Evolutionary conservation across 2,329 filamentous ascomycete species (phyloP).

Genomic region (Fusarium torreyae): DNA sequence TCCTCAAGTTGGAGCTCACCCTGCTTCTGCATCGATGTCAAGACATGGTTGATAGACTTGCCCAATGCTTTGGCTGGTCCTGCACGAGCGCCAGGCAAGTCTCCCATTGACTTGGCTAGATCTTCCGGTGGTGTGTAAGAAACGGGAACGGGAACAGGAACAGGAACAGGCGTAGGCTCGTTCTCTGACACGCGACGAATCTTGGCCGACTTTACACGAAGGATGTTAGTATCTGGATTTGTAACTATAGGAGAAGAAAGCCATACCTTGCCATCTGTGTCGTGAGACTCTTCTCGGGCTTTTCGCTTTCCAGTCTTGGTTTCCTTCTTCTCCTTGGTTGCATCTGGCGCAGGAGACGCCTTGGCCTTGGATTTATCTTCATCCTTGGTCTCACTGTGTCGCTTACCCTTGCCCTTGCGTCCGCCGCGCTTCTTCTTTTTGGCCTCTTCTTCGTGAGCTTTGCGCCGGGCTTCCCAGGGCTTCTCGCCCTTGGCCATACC

Average conservation of each 20-base stretch:
- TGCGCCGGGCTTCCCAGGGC: constrained; percentile 84
- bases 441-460: constrained; percentile 74
- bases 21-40: constrained; percentile 77
- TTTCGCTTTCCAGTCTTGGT: constrained; percentile 70
- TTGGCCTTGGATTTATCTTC: constrained; percentile 68
- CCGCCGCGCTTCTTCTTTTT: constrained; percentile 71
- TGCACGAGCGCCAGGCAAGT: constrained; percentile 75
- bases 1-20: constrained; percentile 74
- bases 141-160: constrained; percentile 30
- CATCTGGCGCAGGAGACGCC: constrained; percentile 59
- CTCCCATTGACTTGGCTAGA: constrained; percentile 65
- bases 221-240: constrained; percentile 9
- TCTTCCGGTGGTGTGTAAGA: constrained; percentile 67
- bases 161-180: constrained; percentile 52
- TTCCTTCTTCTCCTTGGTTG: constrained; percentile 66
- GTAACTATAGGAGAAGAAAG: not conserved
- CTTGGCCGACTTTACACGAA: constrained; percentile 56
- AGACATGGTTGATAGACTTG: constrained; percentile 76
- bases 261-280: constrained; percentile 66
- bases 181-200: constrained; percentile 70
- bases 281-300: constrained; percentile 69
- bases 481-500: constrained; percentile 85
- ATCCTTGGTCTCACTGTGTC: constrained; percentile 74
- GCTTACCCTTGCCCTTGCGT: constrained; percentile 76
- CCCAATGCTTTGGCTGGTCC: constrained; percentile 79